Percentiles rank a stretch among this genome's conserved stretches.
These are phyloP conservation scores for Suhomyces bribrorum DNA, from an alignment of 1,139 yeast genomes.

Conservation along the genomic window DNA sequence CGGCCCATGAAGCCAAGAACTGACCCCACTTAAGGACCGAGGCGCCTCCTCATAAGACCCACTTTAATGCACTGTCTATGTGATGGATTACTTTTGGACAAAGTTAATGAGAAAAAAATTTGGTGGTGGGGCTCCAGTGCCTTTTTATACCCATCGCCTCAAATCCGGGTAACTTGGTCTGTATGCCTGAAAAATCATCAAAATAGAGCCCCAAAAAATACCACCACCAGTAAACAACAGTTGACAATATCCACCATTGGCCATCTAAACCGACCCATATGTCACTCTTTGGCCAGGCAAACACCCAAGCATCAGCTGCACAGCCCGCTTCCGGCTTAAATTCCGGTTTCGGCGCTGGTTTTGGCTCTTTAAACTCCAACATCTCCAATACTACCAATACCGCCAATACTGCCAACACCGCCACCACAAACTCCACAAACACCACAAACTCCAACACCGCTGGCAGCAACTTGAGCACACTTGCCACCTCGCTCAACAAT, in stretches of 20 bases:
- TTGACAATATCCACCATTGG: conserved; percentile 4
- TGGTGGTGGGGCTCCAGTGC: no score
- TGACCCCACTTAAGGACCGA: conserved; percentile 27
- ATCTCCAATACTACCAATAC: not conserved
- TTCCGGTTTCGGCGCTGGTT: conserved; percentile 10
- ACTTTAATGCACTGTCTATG: conserved; percentile 50
- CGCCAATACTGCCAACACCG: conserved; percentile 4
- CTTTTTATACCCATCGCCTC: conserved; percentile 13
- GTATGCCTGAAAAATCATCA: conserved; percentile 6
- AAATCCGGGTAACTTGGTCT: conserved; percentile 17
- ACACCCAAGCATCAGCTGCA: conserved; percentile 1
- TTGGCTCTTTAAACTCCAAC: conserved; percentile 6
- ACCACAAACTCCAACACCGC: conserved; percentile 1
- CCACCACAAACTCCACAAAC: conserved; percentile 5
- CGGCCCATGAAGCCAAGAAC: conserved; percentile 27
- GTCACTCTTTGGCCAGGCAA: conserved; percentile 15
- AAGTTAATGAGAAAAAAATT: conserved; percentile 37
- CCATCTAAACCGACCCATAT: conserved; percentile 1
- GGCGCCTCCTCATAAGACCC: conserved; percentile 22
- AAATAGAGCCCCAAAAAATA: conserved; percentile 11
- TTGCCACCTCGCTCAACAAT: conserved; percentile 11
- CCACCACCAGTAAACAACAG: conserved; percentile 6
- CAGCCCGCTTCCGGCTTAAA: not conserved
- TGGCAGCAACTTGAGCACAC: not conserved
- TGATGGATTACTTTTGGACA: conserved; percentile 57